A percentile compares a stretch with the other conserved stretches of the same genome.
Conservation (phyloP, 1,284 basidiomycete species). For the Boletus sp. region DNA sequence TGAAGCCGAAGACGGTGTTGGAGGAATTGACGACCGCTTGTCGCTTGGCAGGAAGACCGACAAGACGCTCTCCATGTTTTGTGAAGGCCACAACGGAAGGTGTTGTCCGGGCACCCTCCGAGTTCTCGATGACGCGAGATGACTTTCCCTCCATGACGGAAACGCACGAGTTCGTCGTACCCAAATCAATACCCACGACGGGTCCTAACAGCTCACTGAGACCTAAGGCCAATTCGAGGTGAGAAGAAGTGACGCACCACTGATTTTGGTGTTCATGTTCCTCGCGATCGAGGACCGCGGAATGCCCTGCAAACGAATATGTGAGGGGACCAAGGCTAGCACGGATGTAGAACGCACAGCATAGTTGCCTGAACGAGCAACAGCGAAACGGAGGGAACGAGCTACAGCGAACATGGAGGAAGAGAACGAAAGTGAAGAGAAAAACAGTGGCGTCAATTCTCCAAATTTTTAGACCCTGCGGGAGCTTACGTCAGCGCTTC, state of each 20-base stretch:
- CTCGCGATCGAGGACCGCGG: constrained; percentile 69
- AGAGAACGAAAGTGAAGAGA: constrained; percentile 32
- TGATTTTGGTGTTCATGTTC: constrained; percentile 82
- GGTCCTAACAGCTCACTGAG: constrained; percentile 47
- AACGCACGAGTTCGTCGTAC: constrained; percentile 90
- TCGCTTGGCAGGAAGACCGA: constrained; percentile 95
- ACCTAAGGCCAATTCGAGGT: not conserved
- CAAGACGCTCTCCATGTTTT: constrained; percentile 89
- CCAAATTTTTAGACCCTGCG: constrained; percentile 38
- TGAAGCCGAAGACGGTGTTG: constrained; percentile 94
- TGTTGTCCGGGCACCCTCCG: constrained; percentile 96
- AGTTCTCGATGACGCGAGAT: constrained; percentile 93
- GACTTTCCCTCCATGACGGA: constrained; percentile 95
- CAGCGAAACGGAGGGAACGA: constrained; percentile 56
- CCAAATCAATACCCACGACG: constrained; percentile 82
- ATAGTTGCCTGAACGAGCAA: constrained; percentile 60
- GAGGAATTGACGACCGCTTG: constrained; percentile 96
- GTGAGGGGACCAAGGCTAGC: not conserved
- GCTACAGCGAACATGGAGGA: constrained; percentile 62
- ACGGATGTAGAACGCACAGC: constrained; percentile 43
- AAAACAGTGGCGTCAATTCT: constrained; percentile 34
- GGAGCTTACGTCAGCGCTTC: constrained; percentile 37
- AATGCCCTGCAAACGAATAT: constrained; percentile 43
- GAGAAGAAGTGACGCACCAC: constrained; percentile 43
- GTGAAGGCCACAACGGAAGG: constrained; percentile 99